Evolutionary conservation across 352 stramenopile genomes (phyloP).

Genomic region (Pythium aquatile): DNA sequence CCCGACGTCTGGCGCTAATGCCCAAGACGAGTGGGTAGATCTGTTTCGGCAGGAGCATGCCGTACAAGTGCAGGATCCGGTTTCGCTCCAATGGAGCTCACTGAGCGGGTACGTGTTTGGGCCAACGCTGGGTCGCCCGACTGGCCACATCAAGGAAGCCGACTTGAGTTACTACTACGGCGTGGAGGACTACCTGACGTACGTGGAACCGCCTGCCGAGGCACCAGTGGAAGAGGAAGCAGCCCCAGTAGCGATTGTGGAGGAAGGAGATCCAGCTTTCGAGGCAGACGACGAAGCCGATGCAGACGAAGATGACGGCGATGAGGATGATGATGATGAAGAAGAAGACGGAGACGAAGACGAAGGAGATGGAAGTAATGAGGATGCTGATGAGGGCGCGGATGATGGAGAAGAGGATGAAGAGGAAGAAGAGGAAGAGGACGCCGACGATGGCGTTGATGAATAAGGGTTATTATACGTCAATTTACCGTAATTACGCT

Average conservation of each 20-base stretch:
- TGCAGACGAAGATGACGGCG: conserved; percentile 8
- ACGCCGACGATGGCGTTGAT: conserved; percentile 22
- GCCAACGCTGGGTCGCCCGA: conserved; percentile 36
- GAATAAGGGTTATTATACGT: neutral
- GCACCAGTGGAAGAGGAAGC: conserved; percentile 3
- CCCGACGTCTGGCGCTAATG: neutral
- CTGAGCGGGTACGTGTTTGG: conserved; percentile 76
- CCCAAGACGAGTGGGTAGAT: conserved; percentile 52
- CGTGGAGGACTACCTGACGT: conserved; percentile 65
- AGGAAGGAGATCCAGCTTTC: conserved; percentile 4
- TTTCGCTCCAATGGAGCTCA: conserved; percentile 59
- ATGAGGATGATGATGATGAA: conserved; percentile 6
- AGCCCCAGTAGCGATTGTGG: neutral
- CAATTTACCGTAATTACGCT: neutral
- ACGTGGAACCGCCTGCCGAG: conserved; percentile 36
- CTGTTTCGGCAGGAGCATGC: conserved; percentile 57
- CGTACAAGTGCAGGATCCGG: conserved; percentile 61
- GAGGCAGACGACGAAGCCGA: conserved; percentile 9
- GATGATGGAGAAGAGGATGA: conserved; percentile 32
- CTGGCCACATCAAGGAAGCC: conserved; percentile 24
- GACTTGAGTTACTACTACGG: conserved; percentile 43
- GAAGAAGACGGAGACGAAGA: conserved; percentile 24
- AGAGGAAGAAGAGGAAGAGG: conserved; percentile 25
- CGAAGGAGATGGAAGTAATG: conserved; percentile 21
- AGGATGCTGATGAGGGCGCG: conserved; percentile 25